Evolutionary conservation across 768 basidiomycete species (phyloP).

Genomic region (Phlebiopsis flavidoalba): DNA sequence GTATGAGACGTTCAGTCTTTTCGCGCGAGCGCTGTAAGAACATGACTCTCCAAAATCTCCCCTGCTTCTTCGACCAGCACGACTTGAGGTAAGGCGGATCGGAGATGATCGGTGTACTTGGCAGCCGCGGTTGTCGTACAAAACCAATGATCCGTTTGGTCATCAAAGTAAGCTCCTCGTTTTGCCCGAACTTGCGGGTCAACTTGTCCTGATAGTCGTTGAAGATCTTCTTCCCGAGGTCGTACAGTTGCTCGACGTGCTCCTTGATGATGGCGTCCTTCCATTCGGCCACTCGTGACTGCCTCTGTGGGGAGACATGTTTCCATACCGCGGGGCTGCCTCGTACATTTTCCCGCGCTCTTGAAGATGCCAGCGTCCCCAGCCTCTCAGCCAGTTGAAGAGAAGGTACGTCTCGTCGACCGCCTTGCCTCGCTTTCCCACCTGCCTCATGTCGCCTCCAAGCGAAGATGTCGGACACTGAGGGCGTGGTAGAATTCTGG

Average conservation of each 20-base stretch:
- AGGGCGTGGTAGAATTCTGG: constrained; percentile 42
- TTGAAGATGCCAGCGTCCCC: constrained; percentile 40
- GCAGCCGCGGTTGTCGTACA: constrained; percentile 71
- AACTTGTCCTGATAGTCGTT: constrained; percentile 35
- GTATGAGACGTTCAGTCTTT: constrained; percentile 46
- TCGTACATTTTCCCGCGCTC: constrained; percentile 18
- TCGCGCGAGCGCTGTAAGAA: constrained; percentile 51
- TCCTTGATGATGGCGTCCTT: constrained; percentile 29
- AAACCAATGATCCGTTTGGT: constrained; percentile 53
- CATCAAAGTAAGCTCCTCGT: constrained; percentile 29
- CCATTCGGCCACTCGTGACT: constrained; percentile 29
- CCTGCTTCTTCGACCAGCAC: constrained; percentile 70
- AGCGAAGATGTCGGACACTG: constrained; percentile 27
- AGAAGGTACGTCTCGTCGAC: constrained; percentile 39
- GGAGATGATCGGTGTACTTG: constrained; percentile 46
- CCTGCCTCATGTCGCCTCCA: constrained; percentile 39
- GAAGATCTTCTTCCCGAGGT: constrained; percentile 26
- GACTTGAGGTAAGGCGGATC: constrained; percentile 40
- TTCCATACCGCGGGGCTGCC: constrained; percentile 31
- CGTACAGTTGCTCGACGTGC: constrained; percentile 29
- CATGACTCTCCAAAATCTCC: constrained; percentile 65
- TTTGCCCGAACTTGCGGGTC: constrained; percentile 30
- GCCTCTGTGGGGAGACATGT: constrained; percentile 27
- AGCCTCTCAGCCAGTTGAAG: constrained; percentile 40
- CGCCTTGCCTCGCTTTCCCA: constrained; percentile 35